A percentile compares a stretch with the other conserved stretches of the same genome.
Conservation (phyloP, 352 stramenopile species). For the Phytopythium aichiense region DNA sequence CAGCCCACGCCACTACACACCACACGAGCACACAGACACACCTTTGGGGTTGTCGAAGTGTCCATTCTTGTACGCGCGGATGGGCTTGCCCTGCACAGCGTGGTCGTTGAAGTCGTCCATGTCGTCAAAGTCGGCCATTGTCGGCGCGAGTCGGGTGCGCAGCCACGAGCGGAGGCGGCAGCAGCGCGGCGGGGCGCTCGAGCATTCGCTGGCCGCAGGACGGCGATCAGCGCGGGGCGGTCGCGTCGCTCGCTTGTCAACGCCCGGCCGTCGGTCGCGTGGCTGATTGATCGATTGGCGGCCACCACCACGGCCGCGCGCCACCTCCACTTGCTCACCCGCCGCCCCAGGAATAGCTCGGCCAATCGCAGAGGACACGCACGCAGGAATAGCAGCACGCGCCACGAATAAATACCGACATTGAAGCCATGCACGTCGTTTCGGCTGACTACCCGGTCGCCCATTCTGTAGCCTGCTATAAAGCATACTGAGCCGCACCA, state of each 20-base stretch:
- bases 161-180: neutral
- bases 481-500: neutral
- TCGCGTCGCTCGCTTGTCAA: neutral
- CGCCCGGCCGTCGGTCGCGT: neutral
- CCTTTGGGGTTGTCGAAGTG: constrained; percentile 77
- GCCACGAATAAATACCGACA: neutral
- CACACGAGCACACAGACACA: constrained; percentile 2
- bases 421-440: neutral
- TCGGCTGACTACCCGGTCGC: neutral
- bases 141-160: constrained; percentile 4
- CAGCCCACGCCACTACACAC: neutral
- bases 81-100: constrained; percentile 70
- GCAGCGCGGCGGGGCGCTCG: constrained; percentile 1
- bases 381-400: neutral
- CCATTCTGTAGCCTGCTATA: too few relatives aligned
- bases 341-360: neutral
- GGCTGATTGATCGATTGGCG: neutral
- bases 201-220: neutral
- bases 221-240: neutral
- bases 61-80: constrained; percentile 77
- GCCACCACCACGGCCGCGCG: too few relatives aligned
- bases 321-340: too few relatives aligned
- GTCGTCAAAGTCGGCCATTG: constrained; percentile 71
- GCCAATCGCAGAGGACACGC: neutral
- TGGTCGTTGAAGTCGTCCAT: constrained; percentile 82